These are phyloP conservation scores for Fusarium goolgardi DNA, from an alignment of 2,329 filamentous ascomycete species.

Conservation along the genomic window DNA sequence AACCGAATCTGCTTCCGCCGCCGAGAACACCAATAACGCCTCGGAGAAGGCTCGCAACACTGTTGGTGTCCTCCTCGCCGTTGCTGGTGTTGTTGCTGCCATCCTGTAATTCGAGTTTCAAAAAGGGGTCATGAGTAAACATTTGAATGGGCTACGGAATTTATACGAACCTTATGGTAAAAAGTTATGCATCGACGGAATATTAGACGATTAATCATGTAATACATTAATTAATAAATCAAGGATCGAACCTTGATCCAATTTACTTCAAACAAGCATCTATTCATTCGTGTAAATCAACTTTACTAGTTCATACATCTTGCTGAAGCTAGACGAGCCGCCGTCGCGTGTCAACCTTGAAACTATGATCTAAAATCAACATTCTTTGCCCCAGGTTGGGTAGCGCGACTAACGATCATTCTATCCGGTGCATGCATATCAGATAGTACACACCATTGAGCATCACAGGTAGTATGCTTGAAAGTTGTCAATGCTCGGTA, in stretches of 20 bases:
- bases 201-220: slow-evolving; percentile 38
- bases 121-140: slow-evolving; percentile 15
- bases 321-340: neutral
- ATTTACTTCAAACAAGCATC: neutral
- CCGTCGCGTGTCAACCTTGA: neutral
- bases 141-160: slow-evolving; percentile 14
- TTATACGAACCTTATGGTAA: slow-evolving; percentile 6
- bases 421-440: neutral
- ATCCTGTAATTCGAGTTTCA: slow-evolving; percentile 48
- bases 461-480: neutral
- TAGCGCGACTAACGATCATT: neutral
- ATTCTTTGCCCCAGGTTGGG: neutral
- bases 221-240: slow-evolving; percentile 42
- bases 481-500: neutral
- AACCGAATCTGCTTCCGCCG: slow-evolving; percentile 35
- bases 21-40: slow-evolving; percentile 45
- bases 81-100: slow-evolving; percentile 54
- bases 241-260: neutral
- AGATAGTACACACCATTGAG: neutral
- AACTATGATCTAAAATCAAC: slow-evolving; percentile 1
- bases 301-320: neutral
- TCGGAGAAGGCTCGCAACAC: slow-evolving; percentile 50
- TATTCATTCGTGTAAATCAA: neutral
- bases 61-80: slow-evolving; percentile 52
- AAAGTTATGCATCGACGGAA: slow-evolving; percentile 14